Conservation (phyloP, 2,329 filamentous ascomycete species). For the Fusarium tuaranense region DNA sequence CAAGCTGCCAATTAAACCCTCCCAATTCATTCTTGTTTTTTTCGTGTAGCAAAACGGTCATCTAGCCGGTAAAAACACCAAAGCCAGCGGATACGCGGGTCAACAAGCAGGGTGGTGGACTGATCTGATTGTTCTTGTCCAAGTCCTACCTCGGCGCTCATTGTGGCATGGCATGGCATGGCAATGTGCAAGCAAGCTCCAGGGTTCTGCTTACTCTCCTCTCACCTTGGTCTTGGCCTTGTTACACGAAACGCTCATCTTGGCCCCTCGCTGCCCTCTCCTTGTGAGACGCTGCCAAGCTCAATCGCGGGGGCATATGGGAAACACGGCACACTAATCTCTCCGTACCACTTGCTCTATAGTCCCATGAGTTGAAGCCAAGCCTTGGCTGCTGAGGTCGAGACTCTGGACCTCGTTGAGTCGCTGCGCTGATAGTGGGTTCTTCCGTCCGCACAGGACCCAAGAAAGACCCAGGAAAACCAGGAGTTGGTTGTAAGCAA, state of each 20-base stretch:
- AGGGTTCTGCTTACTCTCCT: neutral
- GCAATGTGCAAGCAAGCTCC: neutral
- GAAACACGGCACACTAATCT: slow-evolving; percentile 39
- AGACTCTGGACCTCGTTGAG: slow-evolving; percentile 35
- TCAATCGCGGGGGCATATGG: slow-evolving; percentile 33
- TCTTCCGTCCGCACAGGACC: slow-evolving; percentile 18
- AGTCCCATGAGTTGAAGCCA: slow-evolving; percentile 39
- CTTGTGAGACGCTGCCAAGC: slow-evolving; percentile 38
- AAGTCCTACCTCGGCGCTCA: neutral
- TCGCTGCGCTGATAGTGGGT: slow-evolving; percentile 30
- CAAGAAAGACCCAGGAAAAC: neutral
- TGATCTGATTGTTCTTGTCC: neutral
- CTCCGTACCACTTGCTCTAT: slow-evolving; percentile 23
- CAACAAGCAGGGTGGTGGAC: neutral
- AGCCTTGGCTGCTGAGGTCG: slow-evolving; percentile 45
- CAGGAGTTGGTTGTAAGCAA: slow-evolving; percentile 2
- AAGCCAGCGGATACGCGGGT: neutral
- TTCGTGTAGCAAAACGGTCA: neutral
- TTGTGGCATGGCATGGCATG: neutral
- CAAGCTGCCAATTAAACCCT: neutral
- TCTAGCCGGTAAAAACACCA: neutral
- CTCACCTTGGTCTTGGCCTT: slow-evolving; percentile 7
- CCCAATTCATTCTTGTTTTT: slow-evolving; percentile 14
- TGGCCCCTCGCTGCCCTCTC: slow-evolving; percentile 13
- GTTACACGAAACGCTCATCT: slow-evolving; percentile 19